Evolutionary conservation across 257 asterid genomes (phyloP).

Genomic region (Solanum gracilifrons): DNA sequence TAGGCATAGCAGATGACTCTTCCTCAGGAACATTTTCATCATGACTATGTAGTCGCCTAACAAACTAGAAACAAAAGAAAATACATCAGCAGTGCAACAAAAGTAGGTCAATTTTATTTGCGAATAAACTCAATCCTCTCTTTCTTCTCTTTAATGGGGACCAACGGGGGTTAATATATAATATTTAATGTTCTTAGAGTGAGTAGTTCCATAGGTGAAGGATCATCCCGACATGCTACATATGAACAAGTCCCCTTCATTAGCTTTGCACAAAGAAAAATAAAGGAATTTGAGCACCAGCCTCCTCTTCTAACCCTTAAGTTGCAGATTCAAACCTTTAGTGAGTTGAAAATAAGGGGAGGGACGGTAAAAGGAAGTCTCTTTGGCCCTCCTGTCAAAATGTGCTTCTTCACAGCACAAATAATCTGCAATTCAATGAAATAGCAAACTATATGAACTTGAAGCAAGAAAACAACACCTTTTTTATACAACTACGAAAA

Average conservation of each 20-base stretch:
- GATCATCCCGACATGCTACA: neutral
- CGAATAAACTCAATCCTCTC: neutral
- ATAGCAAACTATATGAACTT: neutral
- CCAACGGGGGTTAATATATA: neutral
- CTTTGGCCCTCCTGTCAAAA: conserved; percentile 80
- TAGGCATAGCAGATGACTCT: conserved; percentile 61
- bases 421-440: conserved; percentile 56
- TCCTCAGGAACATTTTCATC: conserved; percentile 58
- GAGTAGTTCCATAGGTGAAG: neutral
- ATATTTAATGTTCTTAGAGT: neutral
- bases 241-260: neutral
- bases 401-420: conserved; percentile 75
- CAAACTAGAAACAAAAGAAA: conserved; percentile 39
- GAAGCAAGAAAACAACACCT: neutral
- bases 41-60: conserved; percentile 64
- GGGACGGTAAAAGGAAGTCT: conserved; percentile 89
- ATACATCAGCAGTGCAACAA: conserved; percentile 1
- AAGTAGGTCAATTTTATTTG: neutral
- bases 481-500: neutral
- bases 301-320: neutral
- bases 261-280: neutral
- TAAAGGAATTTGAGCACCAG: neutral
- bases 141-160: neutral
- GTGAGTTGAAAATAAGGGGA: conserved; percentile 74
- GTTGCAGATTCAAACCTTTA: conserved; percentile 45